phyloP scores from a whole-genome alignment of 441 rosid species.

The Isatis lusitanica region DNA sequence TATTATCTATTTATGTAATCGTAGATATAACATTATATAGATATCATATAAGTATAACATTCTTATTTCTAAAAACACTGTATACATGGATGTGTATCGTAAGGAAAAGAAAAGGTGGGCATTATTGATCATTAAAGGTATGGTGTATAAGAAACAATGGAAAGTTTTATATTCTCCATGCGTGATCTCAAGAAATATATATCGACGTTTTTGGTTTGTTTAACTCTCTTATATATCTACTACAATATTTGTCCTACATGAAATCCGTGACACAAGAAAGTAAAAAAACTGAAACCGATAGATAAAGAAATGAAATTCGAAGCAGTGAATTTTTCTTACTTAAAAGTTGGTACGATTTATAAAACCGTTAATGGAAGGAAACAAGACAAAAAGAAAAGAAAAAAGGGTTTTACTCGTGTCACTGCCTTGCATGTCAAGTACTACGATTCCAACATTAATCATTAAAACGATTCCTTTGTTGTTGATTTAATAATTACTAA shows the following conservation, averaged over 20 bases:
- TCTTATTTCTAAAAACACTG: background rate
- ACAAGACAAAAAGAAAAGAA: background rate
- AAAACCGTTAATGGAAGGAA: background rate
- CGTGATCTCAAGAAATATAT: conserved; percentile 8
- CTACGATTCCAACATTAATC: conserved; percentile 11
- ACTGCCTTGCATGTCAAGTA: conserved; percentile 32
- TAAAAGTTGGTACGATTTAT: background rate
- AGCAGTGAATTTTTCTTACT: background rate
- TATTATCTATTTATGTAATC: background rate
- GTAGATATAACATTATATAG: background rate
- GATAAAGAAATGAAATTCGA: background rate
- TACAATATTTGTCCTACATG: background rate
- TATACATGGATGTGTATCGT: conserved; percentile 26
- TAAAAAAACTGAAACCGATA: background rate
- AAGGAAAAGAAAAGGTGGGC: conserved; percentile 16
- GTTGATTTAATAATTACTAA: conserved; percentile 23
- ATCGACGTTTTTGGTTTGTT: conserved; percentile 2
- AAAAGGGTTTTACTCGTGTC: conserved; percentile 33
- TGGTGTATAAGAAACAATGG: conserved; percentile 30
- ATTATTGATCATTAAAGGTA: conserved; percentile 37
- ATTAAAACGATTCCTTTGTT: conserved; percentile 20
- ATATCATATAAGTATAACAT: no score
- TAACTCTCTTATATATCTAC: conserved; percentile 9
- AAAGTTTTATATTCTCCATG: conserved; percentile 29
- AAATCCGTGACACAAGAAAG: background rate